These are phyloP conservation scores for Monascus purpureus DNA, from an alignment of 495 filamentous ascomycete genomes.

Conservation along the genomic window DNA sequence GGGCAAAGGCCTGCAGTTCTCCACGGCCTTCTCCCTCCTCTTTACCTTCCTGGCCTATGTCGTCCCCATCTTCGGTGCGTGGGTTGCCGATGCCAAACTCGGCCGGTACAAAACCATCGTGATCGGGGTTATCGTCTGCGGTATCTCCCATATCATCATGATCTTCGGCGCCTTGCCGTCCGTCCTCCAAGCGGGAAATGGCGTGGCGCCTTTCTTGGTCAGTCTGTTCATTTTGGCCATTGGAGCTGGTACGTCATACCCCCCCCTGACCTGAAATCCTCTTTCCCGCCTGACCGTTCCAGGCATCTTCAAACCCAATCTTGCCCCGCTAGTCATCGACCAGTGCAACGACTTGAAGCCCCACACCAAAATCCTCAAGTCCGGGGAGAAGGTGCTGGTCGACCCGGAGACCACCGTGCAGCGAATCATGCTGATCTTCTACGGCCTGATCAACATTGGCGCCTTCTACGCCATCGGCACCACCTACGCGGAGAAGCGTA, in stretches of 20 bases:
- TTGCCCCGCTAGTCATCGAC: slow-evolving; percentile 22
- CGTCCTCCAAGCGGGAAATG: slow-evolving; percentile 37
- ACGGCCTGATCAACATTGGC: too few relatives aligned
- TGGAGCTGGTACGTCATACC: too few relatives aligned
- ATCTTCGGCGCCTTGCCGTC: slow-evolving; percentile 44
- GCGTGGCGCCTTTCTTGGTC: slow-evolving; percentile 44
- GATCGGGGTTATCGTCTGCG: slow-evolving; percentile 48
- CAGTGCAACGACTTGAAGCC: slow-evolving; percentile 16
- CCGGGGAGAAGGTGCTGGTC: slow-evolving; percentile 24
- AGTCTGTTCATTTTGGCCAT: slow-evolving; percentile 28
- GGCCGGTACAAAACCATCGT: slow-evolving; percentile 42
- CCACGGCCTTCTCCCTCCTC: slow-evolving; percentile 44
- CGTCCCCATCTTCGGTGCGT: slow-evolving; percentile 43
- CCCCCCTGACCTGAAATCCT: too few relatives aligned
- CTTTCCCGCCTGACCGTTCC: too few relatives aligned
- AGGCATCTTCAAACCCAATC: slow-evolving; percentile 29
- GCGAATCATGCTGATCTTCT: too few relatives aligned
- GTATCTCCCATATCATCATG: slow-evolving; percentile 52
- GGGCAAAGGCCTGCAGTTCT: slow-evolving; percentile 41
- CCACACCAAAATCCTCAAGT: slow-evolving; percentile 19
- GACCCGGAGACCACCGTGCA: too few relatives aligned
- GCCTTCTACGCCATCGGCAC: too few relatives aligned
- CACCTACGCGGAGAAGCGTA: too few relatives aligned
- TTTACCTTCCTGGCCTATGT: slow-evolving; percentile 48
- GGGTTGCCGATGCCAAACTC: slow-evolving; percentile 39